Evolutionary conservation across 257 asterid genomes (phyloP).

Genomic region (Solanum gracilifrons): DNA sequence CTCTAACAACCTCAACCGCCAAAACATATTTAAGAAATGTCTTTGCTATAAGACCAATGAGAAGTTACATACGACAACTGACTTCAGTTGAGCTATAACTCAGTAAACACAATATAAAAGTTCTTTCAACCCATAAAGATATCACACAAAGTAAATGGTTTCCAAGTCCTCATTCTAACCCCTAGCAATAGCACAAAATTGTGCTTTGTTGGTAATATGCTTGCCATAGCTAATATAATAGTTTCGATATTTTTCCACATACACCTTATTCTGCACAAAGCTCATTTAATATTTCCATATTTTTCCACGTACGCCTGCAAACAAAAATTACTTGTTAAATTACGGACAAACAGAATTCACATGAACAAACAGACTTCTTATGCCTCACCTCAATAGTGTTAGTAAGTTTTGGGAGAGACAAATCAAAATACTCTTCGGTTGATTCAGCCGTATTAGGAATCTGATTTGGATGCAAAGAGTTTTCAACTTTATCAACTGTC

Average conservation of each 20-base stretch:
- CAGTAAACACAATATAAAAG: neutral
- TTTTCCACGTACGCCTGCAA: conserved; percentile 70
- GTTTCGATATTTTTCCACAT: neutral
- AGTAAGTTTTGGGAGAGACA: conserved; percentile 45
- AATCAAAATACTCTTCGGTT: conserved; percentile 32
- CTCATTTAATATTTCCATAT: conserved; percentile 35
- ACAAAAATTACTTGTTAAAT: conserved; percentile 14
- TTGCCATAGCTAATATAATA: neutral
- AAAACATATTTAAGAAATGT: neutral
- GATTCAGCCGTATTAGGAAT: conserved; percentile 60
- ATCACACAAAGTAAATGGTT: neutral
- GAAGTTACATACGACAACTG: neutral
- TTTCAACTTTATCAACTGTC: conserved; percentile 53
- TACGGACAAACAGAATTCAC: neutral
- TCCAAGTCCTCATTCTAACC: neutral
- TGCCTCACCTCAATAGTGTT: conserved; percentile 78
- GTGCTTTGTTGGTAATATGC: neutral
- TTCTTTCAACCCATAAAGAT: neutral
- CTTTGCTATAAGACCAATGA: neutral
- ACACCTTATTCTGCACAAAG: neutral
- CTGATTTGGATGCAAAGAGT: conserved; percentile 46
- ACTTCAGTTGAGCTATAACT: neutral
- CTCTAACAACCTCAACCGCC: neutral
- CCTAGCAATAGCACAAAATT: neutral
- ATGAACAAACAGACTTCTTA: neutral